Base-by-base conservation (phyloP, 139 green algal genomes). In the Chlamydomonas sp. region DNA sequence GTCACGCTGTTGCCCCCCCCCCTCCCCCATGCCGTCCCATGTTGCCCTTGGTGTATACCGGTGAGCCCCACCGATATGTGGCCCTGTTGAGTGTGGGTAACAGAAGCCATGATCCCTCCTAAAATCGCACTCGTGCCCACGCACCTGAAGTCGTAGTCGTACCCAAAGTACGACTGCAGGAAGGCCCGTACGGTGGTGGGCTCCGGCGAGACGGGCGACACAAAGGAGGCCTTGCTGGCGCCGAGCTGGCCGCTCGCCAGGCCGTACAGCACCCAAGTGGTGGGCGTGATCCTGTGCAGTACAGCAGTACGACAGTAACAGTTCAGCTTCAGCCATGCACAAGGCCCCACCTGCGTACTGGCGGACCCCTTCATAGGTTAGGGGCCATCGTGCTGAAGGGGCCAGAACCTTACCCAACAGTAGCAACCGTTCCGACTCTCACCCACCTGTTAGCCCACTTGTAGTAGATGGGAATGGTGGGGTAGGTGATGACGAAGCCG, bases 381-480 rank as follows among this genome's bases (percentile, higher is more conserved):
- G 18, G 20, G 49, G 10, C 14, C 69, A 8, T 76, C 69, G 14
- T 20, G 31, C 31, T 49, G 31, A 49, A 49, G 31, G 31, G 31
- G 31, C 31, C 31, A 49, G 31, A 49, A 49, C 31, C 31, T 49
- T 49, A 49, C 31, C 31, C 31, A 49, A 49, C 31, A 49, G 31
- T 49, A 49, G 31, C 31, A 49, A 49, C 31, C 31, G 31, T 76
- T 76, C 15, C 14, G 17, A 16, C 14, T 16, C 12, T 5, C 17
- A 20, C 73, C n/a, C 63, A 84, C 60, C 94, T 84, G 89, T 96
- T 96, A 68, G 96, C 86, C 95, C 95, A 97, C 79, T 93, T 88
- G 93, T 92, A 97, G 67, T 92, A 94, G 58, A 63, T 76, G 67
- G 80, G 66, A 14, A 85, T 77, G 66, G 20, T 15, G 18, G 67